phyloP scores from a whole-genome alignment of 106 monocot species.

The Amphibolis antarctica region DNA sequence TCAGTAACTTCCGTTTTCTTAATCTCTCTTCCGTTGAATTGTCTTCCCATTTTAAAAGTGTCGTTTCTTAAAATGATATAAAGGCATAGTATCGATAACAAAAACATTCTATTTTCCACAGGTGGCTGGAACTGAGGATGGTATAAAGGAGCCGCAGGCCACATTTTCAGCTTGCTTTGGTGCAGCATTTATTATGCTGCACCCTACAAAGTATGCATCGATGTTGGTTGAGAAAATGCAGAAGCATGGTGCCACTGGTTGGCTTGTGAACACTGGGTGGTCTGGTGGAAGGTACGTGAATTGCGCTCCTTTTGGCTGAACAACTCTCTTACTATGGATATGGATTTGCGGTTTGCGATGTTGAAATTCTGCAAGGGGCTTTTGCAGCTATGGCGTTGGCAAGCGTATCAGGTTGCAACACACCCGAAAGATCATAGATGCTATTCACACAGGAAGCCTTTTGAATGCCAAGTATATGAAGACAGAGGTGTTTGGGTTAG shows the following conservation, averaged over 20 bases:
- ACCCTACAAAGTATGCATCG: conserved; percentile 84
- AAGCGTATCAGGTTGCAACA: conserved; percentile 65
- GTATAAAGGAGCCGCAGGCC: conserved; percentile 89
- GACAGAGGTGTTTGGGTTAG: conserved; percentile 77
- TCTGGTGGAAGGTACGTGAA: conserved; percentile 77
- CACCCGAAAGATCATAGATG: conserved; percentile 86
- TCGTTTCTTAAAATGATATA: too few relatives aligned
- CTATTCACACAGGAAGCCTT: conserved; percentile 79
- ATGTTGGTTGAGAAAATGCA: conserved; percentile 96
- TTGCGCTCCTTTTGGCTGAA: too few relatives aligned
- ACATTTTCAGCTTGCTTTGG: conserved; percentile 98
- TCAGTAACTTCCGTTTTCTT: background rate
- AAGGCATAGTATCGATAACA: too few relatives aligned
- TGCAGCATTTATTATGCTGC: conserved; percentile 93
- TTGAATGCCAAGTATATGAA: conserved; percentile 44
- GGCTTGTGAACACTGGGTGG: conserved; percentile 99
- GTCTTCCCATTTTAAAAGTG: too few relatives aligned
- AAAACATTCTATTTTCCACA: background rate
- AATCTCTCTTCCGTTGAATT: background rate
- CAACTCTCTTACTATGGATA: too few relatives aligned
- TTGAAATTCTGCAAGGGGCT: background rate
- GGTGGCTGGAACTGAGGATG: conserved; percentile 95
- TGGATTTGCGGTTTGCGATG: background rate
- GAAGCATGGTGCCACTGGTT: conserved; percentile 72
- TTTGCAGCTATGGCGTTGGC: conserved; percentile 72